These are phyloP conservation scores for Nicotiana rustica DNA, from an alignment of 305 asterid species.

Conservation along the genomic window DNA sequence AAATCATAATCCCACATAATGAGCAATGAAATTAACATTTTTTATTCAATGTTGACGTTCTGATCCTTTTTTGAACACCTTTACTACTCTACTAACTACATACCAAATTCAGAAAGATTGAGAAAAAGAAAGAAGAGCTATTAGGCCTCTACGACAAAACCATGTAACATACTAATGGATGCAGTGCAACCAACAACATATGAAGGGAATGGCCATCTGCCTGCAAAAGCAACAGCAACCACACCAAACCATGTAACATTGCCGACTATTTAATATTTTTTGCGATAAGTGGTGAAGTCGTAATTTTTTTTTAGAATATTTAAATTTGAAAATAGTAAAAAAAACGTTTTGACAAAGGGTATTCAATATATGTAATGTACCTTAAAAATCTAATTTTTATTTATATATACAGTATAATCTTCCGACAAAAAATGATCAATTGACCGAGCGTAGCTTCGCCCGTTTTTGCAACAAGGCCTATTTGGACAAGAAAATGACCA, in stretches of 20 bases:
- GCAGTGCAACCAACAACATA: background rate
- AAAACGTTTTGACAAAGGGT: too few relatives aligned
- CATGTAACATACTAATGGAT: background rate
- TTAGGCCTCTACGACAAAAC: background rate
- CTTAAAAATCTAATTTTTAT: too few relatives aligned
- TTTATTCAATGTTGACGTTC: background rate
- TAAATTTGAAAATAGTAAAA: too few relatives aligned
- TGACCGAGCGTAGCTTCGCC: too few relatives aligned
- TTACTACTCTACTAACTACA: too few relatives aligned
- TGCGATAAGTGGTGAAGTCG: too few relatives aligned
- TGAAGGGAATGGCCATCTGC: background rate
- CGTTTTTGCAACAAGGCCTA: constrained; percentile 1
- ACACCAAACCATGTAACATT: background rate
- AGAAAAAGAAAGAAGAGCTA: too few relatives aligned
- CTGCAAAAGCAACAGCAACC: background rate
- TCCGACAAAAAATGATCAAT: too few relatives aligned
- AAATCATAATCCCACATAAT: background rate
- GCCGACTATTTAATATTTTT: background rate
- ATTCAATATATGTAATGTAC: too few relatives aligned
- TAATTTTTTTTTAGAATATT: too few relatives aligned
- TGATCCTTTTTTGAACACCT: background rate
- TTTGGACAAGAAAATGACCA: constrained; percentile 4
- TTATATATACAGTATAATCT: too few relatives aligned
- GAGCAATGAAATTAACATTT: background rate
- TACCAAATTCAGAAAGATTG: too few relatives aligned